Conservation (phyloP, 257 asterid species). For the Nicotiana otophora region DNA sequence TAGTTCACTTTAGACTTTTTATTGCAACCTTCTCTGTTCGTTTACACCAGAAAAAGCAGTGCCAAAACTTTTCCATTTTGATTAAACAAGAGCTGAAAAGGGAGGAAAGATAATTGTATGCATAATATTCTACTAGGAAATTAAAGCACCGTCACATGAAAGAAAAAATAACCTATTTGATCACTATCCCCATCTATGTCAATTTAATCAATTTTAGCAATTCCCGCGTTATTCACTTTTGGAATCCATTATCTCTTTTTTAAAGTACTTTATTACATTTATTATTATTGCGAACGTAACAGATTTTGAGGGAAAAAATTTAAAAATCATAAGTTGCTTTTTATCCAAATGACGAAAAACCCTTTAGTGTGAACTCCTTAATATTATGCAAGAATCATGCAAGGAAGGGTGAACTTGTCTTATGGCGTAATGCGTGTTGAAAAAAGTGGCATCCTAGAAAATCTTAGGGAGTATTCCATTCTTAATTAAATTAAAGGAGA, state of each 20-base stretch:
- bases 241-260: constrained; percentile 20
- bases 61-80: background rate
- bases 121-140: background rate
- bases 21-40: background rate
- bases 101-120: background rate
- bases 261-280: background rate
- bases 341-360: background rate
- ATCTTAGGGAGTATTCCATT: background rate
- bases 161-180: background rate
- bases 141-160: constrained; percentile 8
- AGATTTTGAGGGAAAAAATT: background rate
- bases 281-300: background rate
- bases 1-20: background rate
- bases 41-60: background rate
- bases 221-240: constrained; percentile 31
- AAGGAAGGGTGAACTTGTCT: constrained; percentile 16
- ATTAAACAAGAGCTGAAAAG: background rate
- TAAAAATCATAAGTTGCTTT: too few species aligned
- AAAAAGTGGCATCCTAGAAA: background rate
- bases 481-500: background rate
- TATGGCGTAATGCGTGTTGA: constrained; percentile 11
- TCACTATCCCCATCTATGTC: background rate
- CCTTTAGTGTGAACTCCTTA: background rate
- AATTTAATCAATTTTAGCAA: constrained; percentile 10
- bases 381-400: background rate